These are phyloP conservation scores for Xerocomus brunneocitrinus DNA, from an alignment of 768 basidiomycete genomes.

Conservation along the genomic window DNA sequence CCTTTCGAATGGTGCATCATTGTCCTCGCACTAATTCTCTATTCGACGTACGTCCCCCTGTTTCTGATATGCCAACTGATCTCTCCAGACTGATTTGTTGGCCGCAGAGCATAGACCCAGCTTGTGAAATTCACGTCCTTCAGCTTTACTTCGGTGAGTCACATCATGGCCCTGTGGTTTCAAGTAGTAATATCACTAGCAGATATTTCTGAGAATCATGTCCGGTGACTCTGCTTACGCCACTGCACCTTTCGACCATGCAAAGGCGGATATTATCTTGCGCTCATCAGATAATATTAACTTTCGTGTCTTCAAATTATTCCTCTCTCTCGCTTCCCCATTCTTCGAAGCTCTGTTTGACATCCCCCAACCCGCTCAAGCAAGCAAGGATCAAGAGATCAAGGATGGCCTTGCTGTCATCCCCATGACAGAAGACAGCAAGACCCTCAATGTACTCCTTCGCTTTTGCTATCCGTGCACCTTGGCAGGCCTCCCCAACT, in stretches of 20 bases:
- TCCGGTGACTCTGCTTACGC: slow-evolving; percentile 3
- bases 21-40: no score
- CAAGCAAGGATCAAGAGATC: slow-evolving; percentile 2
- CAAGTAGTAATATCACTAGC: not conserved
- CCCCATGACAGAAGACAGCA: slow-evolving; percentile 16
- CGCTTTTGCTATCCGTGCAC: slow-evolving; percentile 16
- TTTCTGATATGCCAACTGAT: no score
- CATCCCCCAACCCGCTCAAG: slow-evolving; percentile 22
- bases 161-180: not conserved
- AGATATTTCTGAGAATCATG: not conserved
- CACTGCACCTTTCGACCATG: slow-evolving; percentile 19
- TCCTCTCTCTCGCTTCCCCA: slow-evolving; percentile 33
- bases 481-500: slow-evolving; percentile 14
- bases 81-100: no score
- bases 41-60: no score
- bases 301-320: slow-evolving; percentile 28
- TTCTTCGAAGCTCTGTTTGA: slow-evolving; percentile 32
- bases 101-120: no score
- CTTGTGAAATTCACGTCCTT: no score
- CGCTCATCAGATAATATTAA: slow-evolving; percentile 28
- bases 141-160: not conserved
- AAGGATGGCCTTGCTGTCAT: slow-evolving; percentile 20
- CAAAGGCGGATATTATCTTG: slow-evolving; percentile 20
- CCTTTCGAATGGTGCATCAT: no score
- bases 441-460: slow-evolving; percentile 12